Evolutionary conservation across 768 basidiomycete species (phyloP), one percentile per base, ranked within the genome.

Genomic region (Asterophora lycoperdoides): DNA sequence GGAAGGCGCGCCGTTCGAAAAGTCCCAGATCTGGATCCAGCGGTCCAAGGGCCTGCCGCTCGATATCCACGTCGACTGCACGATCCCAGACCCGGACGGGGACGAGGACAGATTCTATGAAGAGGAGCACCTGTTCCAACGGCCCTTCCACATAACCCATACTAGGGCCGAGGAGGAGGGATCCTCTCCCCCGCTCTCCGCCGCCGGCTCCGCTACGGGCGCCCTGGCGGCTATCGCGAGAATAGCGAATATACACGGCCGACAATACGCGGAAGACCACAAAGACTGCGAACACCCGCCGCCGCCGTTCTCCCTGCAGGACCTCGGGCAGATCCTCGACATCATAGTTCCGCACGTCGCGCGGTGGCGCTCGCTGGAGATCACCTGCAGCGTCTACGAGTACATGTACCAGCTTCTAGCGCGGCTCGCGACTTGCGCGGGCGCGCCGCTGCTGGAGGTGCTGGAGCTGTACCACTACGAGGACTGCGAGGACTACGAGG

Each of bases 391-490:
- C 33, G 56, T 63, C 29, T 82, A 80, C 58, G 59, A 60, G 48
- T 77, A 75, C 64, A 77, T 80, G 60, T 66, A 72, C 52, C 36
- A 56, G 26, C 59, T 78, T 13, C 68, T 85, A 30, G 56, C 58
- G 4, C 64, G 70, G 0, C 64, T 82, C 33, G 69, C 77, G 8
- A 53, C 62, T 35, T 67, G 73, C 41, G 62, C 75, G 1, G 56
- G 67, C 3, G 84, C 86, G 13, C 74, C 81, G 5, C 57, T 74
- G 26, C 78, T 87, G 23, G 75, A 80, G 50, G 63, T 60, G 2
- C 66, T 88, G 15, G 67, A 74, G 43, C 64, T 88, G n/a, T 77
- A 76, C 53, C 75, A 81, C 60, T 71, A 78, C 60, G 79, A 81
- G 20, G 76, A 79, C 6, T 68, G 64, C 48, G 74, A 77, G 3